Percentiles rank a stretch among this genome's conserved stretches.
Conservation (phyloP, 2,329 filamentous ascomycete genomes). For the Beauveria sp. region DNA sequence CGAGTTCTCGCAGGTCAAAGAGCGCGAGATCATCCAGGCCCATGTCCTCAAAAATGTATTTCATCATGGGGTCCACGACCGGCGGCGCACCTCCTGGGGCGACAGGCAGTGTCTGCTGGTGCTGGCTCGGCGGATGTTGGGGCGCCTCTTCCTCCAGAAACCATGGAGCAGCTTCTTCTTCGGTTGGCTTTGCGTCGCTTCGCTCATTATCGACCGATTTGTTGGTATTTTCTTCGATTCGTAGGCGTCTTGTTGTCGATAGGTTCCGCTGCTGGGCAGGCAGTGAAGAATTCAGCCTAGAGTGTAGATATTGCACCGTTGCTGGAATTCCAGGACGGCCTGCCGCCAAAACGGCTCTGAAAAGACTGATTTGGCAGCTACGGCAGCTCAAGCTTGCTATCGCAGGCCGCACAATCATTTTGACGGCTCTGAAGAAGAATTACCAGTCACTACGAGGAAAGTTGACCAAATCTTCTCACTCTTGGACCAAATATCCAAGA, state of each 20-base stretch:
- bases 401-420: constrained; percentile 25
- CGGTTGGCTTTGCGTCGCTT: background rate
- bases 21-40: constrained; percentile 76
- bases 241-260: constrained; percentile 14
- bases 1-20: constrained; percentile 74
- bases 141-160: constrained; percentile 71
- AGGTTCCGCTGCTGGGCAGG: constrained; percentile 17
- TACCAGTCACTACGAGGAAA: background rate
- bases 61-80: constrained; percentile 63
- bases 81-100: constrained; percentile 61
- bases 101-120: constrained; percentile 41
- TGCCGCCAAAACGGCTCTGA: constrained; percentile 21
- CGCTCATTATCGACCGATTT: constrained; percentile 15
- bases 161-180: constrained; percentile 56
- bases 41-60: constrained; percentile 75
- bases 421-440: background rate
- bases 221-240: constrained; percentile 6
- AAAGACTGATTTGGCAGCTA: constrained; percentile 23
- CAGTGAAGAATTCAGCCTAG: constrained; percentile 12
- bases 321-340: constrained; percentile 10
- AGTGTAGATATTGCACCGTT: constrained; percentile 12
- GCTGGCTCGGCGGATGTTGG: constrained; percentile 41
- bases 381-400: constrained; percentile 23
- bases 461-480: background rate
- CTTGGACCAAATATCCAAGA: background rate